These are phyloP conservation scores for Peterozyma xylosa DNA, from an alignment of 805 yeast genomes.

Conservation along the genomic window DNA sequence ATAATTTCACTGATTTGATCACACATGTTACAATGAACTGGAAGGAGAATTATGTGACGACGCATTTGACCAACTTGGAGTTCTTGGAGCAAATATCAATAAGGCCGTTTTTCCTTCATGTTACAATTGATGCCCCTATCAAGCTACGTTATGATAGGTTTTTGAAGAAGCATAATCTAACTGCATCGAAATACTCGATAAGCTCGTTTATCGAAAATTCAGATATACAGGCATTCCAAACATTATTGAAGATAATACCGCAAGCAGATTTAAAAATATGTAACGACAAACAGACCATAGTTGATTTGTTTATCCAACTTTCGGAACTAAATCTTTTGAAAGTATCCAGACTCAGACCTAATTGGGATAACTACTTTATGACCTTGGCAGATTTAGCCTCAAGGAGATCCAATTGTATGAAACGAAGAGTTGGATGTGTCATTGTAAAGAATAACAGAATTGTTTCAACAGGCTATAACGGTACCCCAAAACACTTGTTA, in stretches of 20 bases:
- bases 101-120: conserved; percentile 79
- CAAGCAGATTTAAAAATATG: conserved; percentile 52
- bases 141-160: conserved; percentile 34
- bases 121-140: conserved; percentile 71
- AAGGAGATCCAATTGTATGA: conserved; percentile 91
- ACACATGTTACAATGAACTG: conserved; percentile 62
- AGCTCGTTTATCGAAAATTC: conserved; percentile 28
- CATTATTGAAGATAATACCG: conserved; percentile 29
- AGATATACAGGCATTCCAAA: conserved; percentile 18
- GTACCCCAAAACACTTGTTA: conserved; percentile 82
- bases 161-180: conserved; percentile 8
- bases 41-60: conserved; percentile 52
- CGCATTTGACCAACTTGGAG: conserved; percentile 35
- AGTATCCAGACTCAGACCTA: conserved; percentile 66
- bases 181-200: conserved; percentile 11
- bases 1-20: conserved; percentile 35
- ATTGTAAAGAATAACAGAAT: conserved; percentile 80
- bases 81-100: conserved; percentile 42
- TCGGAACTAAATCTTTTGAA: conserved; percentile 38
- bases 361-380: conserved; percentile 98
- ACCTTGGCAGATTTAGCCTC: conserved; percentile 89
- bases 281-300: conserved; percentile 34
- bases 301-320: conserved; percentile 29
- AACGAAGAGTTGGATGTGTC: conserved; percentile 94
- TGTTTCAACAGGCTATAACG: conserved; percentile 95